Evolutionary conservation across 192 early-diverging fungal genomes (phyloP), one percentile per base, ranked within the genome.

Genomic region (Gonapodya sp.): DNA sequence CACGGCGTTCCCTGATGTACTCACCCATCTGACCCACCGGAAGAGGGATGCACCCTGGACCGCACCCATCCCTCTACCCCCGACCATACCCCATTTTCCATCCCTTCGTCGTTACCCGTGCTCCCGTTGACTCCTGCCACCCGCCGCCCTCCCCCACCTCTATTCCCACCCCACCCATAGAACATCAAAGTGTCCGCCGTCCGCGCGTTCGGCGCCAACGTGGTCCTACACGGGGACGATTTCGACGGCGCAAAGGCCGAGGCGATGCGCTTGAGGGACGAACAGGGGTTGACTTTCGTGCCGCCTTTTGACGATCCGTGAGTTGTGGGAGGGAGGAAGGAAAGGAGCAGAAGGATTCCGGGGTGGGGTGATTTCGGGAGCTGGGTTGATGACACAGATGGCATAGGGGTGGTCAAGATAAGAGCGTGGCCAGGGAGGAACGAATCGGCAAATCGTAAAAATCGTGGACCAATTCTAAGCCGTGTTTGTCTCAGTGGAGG

Each of bases 181-280:
- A 24, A 64, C 8, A 89, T 89, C 78, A 89, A 89, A 73, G 85
- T 88, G 0, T 84, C 86, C 34, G 86, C 80, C 73, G 89, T 89
- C 2, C 35, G 82, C n/a, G 35, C 88, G 35, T 78, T 89, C 31
- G 89, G 89, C 0, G 89, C 81, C 0, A 79, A 85, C 32, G 86
- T 90, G 0, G 81, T 89, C 75, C 79, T 89, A 79, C 36, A 73
- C 75, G 89, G 89, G 1, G 36, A 81, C 77, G 84, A 87, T 77
- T 89, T 89, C 82, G 89, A 89, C 73, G 85, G 86, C 73, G 88
- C 88, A 34, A 89, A 89, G 75, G 73, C 37, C 36, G 86, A 89
- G 72, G 87, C 86, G 73, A 73, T 79, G 64, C 64, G 86, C 46
- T 35, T 89, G 0, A 31, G 34, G 1, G 79, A 85, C 36, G 89